Evolutionary conservation across 495 filamentous ascomycete genomes (phyloP).

Genomic region (Penicillium riverlandense): DNA sequence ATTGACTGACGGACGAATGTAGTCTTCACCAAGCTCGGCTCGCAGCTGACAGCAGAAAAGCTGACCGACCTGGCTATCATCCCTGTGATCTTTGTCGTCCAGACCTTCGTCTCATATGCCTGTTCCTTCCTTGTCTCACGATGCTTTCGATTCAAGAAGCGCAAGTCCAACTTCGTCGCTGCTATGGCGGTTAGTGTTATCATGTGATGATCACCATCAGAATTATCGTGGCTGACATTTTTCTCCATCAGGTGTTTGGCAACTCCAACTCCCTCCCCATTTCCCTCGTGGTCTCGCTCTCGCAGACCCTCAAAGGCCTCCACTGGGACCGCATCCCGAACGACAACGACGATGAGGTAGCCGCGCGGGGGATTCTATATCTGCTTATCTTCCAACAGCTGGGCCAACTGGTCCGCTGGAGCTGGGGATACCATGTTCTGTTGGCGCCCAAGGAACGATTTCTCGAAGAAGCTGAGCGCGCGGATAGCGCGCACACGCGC

Average conservation of each 20-base stretch:
- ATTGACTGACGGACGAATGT: slow-evolving; percentile 3
- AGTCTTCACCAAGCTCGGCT: slow-evolving; percentile 98
- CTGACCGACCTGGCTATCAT: slow-evolving; percentile 87
- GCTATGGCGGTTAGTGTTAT: slow-evolving; percentile 73
- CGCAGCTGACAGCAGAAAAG: slow-evolving; percentile 85
- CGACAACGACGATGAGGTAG: slow-evolving; percentile 93
- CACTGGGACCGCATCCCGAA: slow-evolving; percentile 88
- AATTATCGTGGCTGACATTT: slow-evolving; percentile 2
- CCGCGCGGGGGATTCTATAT: slow-evolving; percentile 88
- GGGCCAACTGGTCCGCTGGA: slow-evolving; percentile 92
- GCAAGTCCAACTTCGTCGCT: slow-evolving; percentile 84
- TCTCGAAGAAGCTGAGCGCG: slow-evolving; percentile 55
- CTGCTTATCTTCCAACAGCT: slow-evolving; percentile 96
- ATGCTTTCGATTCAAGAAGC: slow-evolving; percentile 72
- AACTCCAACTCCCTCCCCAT: slow-evolving; percentile 98
- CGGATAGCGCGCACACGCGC: slow-evolving; percentile 30
- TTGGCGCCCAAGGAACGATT: slow-evolving; percentile 64
- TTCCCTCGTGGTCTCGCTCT: slow-evolving; percentile 88
- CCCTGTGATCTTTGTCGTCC: slow-evolving; percentile 83
- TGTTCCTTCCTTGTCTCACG: slow-evolving; percentile 63
- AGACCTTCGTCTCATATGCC: slow-evolving; percentile 75
- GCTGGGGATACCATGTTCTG: slow-evolving; percentile 92
- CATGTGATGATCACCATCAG: neutral
- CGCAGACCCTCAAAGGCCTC: slow-evolving; percentile 81
- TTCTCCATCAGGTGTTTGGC: slow-evolving; percentile 65